Base-by-base conservation (phyloP, 2,329 filamentous ascomycete species). In the Fusarium newnesense region DNA sequence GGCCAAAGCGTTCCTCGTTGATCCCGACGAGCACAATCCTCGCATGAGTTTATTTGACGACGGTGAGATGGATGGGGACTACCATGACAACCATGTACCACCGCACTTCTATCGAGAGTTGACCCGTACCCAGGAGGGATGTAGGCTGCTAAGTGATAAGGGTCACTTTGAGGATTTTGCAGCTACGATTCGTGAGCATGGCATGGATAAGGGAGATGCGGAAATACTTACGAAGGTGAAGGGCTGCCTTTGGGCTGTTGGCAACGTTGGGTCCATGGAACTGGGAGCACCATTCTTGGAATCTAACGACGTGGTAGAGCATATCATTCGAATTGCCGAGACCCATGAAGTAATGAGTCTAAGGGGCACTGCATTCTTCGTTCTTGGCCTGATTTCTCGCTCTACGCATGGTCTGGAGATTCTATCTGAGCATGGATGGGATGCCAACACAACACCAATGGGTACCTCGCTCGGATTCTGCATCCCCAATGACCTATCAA, bases 251-350 rank as follows among this genome's bases (percentile, higher is more conserved):
- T 99, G 96, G 96, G 96, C 96, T 0, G 95, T 99, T 2, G 96
- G 96, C 30, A 99, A 99, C 76, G 96, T 99, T 42, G 96, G 96
- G 0, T 98, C 95, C 1, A 98, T 99, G 95, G 96, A 98, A 77
- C 90, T 98, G 4, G 96, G 96, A 3, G 96, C 96, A 2, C 95
- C 95, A 0, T 99, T 99, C 80, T 87, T 99, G 7, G 96, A 98
- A 82, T 92, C 93, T 63, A 94, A 91, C 42, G 94, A 98, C 74
- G 94, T 98, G 42, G 94, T 98, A 24, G 90, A 92, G 78, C 90
- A 92, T 71, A 96, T 99, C 70, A 91, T 98, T 52, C 88, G 91
- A 72, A 98, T 99, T 79, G 96, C 96, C 2, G 94, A 97, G 80
- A 86, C 87, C 34, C 95, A 96, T 46, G 91, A 95, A 75, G 93